Base-by-base conservation (phyloP, 805 yeast species). In the Maudiozyma pseudohumilis region DNA sequence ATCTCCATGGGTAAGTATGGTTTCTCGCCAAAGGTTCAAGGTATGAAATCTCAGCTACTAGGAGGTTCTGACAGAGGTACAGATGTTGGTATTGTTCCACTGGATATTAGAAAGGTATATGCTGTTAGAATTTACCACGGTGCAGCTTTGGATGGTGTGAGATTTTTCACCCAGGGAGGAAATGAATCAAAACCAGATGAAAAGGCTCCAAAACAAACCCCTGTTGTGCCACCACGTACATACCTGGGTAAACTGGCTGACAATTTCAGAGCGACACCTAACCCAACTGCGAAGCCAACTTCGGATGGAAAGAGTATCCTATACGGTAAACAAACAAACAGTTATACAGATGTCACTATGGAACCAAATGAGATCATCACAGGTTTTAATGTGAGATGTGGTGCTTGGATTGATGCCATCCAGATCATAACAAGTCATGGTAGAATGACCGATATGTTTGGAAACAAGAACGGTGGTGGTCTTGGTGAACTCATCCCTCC, bases 361-460 rank as follows among this genome's bases (percentile, higher is more conserved):
- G 62, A 63, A 3, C 56, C 55, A 0, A 83, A 76, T 33, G 95
- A 89, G 53, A 41, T 46, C 8, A 63, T 89, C 6, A 55, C 66
- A 3, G 80, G 79, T 19, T 63, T 88, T 38, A 66, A 70, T 30
- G 61, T 86, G 32, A 68, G 94, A 45, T 66, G 75, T 29, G 97
- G 97, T 9, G 76, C 69, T 2, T 92, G 97, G 96, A 66, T 92
- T 5, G 97, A 92, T 64, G 95, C 80, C 1, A 63, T 85, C 17
- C 92, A 83, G 53, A 63, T 92, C 24, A 66, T 76, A 15, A 82
- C 94, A 2, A 64, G 62, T 40, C 53, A 53, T 3, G 81, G 80
- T 2, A 65, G 77, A 42, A 49, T 64, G 1, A 72, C 80, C 28
- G 68, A 67, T 2, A 60, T 74, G 68, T 72, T 64, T 46, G 96